Conservation (phyloP, 2,329 filamentous ascomycete species). For the Teratosphaeria destructans region DNA sequence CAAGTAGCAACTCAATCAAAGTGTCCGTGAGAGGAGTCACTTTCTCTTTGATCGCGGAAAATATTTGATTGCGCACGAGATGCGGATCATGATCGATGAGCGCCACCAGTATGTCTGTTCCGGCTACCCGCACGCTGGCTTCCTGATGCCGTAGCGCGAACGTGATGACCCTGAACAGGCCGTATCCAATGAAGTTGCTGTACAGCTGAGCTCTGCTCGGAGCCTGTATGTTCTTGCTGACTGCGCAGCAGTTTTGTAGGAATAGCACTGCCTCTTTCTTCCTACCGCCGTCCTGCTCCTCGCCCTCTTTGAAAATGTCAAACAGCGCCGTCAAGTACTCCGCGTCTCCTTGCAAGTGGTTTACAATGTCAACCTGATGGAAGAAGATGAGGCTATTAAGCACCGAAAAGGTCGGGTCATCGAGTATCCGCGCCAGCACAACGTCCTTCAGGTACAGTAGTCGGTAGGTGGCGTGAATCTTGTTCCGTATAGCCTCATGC, state of each 20-base stretch:
- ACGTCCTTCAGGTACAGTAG: slow-evolving; percentile 96
- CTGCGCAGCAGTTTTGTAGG: slow-evolving; percentile 89
- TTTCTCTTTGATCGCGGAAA: slow-evolving; percentile 82
- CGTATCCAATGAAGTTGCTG: slow-evolving; percentile 79
- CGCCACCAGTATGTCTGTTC: slow-evolving; percentile 84
- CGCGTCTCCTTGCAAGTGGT: slow-evolving; percentile 77
- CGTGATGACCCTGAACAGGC: slow-evolving; percentile 79
- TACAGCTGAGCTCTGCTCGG: slow-evolving; percentile 72
- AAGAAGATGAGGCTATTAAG: slow-evolving; percentile 98
- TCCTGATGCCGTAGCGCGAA: slow-evolving; percentile 81
- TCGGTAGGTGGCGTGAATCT: slow-evolving; percentile 94
- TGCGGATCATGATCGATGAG: slow-evolving; percentile 93
- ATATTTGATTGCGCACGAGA: slow-evolving; percentile 88
- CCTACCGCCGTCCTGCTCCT: slow-evolving; percentile 30
- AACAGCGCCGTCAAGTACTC: slow-evolving; percentile 78
- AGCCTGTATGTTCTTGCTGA: slow-evolving; percentile 88
- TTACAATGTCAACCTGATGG: slow-evolving; percentile 96
- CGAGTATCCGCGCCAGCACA: slow-evolving; percentile 88
- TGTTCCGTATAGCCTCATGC: slow-evolving; percentile 67
- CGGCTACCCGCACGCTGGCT: slow-evolving; percentile 76
- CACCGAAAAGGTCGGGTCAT: slow-evolving; percentile 95
- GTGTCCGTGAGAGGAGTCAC: slow-evolving; percentile 80
- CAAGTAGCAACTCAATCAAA: slow-evolving; percentile 78
- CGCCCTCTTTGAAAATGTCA: slow-evolving; percentile 61
- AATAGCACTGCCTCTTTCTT: slow-evolving; percentile 84